phyloP scores from a whole-genome alignment of 352 stramenopile genomes.

The Phytophthora sansomeana region DNA sequence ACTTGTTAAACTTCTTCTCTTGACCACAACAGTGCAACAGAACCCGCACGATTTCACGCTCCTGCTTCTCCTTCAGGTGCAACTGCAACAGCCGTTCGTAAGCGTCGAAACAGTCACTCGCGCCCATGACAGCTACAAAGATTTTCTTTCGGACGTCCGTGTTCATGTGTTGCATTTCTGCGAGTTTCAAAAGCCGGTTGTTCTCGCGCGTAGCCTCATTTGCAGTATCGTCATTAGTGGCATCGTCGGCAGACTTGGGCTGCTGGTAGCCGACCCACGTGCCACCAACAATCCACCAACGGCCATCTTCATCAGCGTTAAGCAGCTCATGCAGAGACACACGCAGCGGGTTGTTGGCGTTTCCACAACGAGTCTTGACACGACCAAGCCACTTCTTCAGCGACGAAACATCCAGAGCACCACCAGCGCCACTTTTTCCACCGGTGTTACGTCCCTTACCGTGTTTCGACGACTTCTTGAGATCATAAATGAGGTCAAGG shows the following conservation, averaged over 20 bases:
- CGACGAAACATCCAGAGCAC: conserved; percentile 72
- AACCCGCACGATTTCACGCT: conserved; percentile 95
- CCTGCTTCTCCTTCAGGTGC: conserved; percentile 90
- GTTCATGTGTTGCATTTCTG: conserved; percentile 98
- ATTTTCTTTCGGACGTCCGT: conserved; percentile 95
- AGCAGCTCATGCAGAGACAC: conserved; percentile 79
- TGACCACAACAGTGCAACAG: conserved; percentile 93
- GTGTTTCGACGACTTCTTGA: conserved; percentile 96
- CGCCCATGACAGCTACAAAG: conserved; percentile 98
- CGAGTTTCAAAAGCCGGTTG: conserved; percentile 89
- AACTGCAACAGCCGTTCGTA: conserved; percentile 95
- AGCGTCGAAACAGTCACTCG: conserved; percentile 94
- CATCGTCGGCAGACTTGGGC: conserved; percentile 45
- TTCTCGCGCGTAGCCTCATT: conserved; percentile 42
- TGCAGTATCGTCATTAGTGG: conserved; percentile 18
- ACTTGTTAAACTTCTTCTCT: conserved; percentile 94
- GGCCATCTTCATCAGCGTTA: conserved; percentile 89
- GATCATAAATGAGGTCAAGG: conserved; percentile 95
- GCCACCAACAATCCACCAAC: conserved; percentile 97
- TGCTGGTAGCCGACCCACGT: conserved; percentile 92
- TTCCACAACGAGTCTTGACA: conserved; percentile 92
- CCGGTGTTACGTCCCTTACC: conserved; percentile 68
- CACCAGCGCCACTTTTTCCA: conserved; percentile 23
- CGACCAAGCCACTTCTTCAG: conserved; percentile 95
- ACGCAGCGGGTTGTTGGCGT: conserved; percentile 76